Evolutionary conservation across 352 stramenopile genomes (phyloP), one percentile per base, ranked within the genome.

Genomic region (Globisporangium recalcitrans): DNA sequence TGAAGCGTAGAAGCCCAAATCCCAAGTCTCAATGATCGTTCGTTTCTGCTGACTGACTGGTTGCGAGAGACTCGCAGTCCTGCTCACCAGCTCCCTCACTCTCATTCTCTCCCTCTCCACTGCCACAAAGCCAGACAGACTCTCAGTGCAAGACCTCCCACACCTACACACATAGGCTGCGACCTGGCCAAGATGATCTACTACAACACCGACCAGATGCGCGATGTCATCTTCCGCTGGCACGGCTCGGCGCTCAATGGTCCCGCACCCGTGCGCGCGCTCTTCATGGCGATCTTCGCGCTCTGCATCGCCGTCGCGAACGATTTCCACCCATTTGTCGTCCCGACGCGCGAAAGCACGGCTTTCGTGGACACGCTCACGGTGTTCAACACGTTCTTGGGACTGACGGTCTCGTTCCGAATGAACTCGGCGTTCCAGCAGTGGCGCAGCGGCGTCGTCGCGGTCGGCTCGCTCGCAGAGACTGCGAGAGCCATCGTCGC

Each of bases 321-420:
- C 62, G 58, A 75, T 16, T 72, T 77, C 40, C 70, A 90, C 63
- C 70, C 67, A 22, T 91, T 93, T 47, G 80, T 91, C 29, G 79
- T 86, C 27, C 60, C 73, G 6, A 89, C 82, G 19, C 77, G 77
- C 8, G 68, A 84, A 13, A 91, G 82, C 44, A 88, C 79, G 14
- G 82, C 85, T 14, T 91, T 91, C 54, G 84, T 80, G 0, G 81
- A 91, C 68, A 89, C 85, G 21, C 68, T 93, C 32, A 89, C 80
- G n/a, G 85, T 93, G 13, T 91, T 91, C 69, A 93, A 93, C 71
- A 90, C 82, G 49, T 93, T 93, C 52, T 62, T 93, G 1, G 85
- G 82, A 1, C 78, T 93, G 59, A 88, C 75, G 29, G 73, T 91
- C 49, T 91, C 82, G 29, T 93, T 91, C 57, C 80, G 85, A 32